phyloP scores from a whole-genome alignment of 805 yeast genomes.

The Ascoidea asiatica region DNA sequence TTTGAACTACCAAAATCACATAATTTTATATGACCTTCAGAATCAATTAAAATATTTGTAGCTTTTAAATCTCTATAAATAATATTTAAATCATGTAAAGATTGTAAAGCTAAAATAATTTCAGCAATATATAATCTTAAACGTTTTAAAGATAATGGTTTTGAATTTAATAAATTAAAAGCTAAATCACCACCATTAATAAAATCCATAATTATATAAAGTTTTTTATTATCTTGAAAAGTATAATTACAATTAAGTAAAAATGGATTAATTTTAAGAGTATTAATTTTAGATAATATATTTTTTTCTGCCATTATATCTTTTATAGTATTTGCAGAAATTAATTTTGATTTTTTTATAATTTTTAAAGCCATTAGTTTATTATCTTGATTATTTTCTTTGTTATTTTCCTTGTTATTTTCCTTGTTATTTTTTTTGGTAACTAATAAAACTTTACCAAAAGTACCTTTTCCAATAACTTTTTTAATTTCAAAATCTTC shows the following conservation, averaged over 20 bases:
- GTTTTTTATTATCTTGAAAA: conserved; percentile 92
- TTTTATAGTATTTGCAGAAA: no score
- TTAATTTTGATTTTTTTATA: neutral
- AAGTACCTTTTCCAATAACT: conserved; percentile 87
- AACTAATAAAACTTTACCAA: conserved; percentile 95
- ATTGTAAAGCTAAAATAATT: conserved; percentile 82
- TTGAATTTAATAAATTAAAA: conserved; percentile 85
- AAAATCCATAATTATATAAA: conserved; percentile 81
- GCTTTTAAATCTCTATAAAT: conserved; percentile 91
- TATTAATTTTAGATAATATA: conserved; percentile 76
- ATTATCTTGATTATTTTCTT: conserved; percentile 27
- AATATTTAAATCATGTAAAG: conserved; percentile 75
- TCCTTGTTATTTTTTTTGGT: conserved; percentile 50
- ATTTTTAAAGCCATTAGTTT: conserved; percentile 59
- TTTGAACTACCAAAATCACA: conserved; percentile 96
- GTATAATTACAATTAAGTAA: conserved; percentile 93
- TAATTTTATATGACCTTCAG: conserved; percentile 83
- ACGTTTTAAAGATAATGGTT: conserved; percentile 77
- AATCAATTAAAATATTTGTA: conserved; percentile 78
- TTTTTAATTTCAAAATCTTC: conserved; percentile 89
- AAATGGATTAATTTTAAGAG: conserved; percentile 49
- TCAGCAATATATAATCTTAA: conserved; percentile 94
- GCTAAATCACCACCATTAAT: conserved; percentile 96
- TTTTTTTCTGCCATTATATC: conserved; percentile 96
- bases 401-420: neutral